These are phyloP conservation scores for Paecilomyces formosus DNA, from an alignment of 2,329 filamentous ascomycete genomes.

Conservation along the genomic window DNA sequence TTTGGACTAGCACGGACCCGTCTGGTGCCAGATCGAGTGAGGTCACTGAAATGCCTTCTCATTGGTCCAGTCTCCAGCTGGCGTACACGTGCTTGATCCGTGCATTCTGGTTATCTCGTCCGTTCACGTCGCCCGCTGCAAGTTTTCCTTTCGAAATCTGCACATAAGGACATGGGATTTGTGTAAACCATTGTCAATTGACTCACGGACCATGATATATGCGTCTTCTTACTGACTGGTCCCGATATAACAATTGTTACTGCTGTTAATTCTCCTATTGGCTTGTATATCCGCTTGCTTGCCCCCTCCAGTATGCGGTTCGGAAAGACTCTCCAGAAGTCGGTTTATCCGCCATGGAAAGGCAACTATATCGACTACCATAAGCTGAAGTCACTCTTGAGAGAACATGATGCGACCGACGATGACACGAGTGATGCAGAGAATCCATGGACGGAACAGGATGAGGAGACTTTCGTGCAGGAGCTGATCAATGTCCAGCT, in stretches of 20 bases:
- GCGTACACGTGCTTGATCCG: neutral
- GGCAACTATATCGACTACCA: constrained; percentile 92
- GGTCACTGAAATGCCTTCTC: neutral
- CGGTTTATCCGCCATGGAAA: constrained; percentile 81
- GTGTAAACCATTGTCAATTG: neutral
- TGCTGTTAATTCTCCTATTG: neutral
- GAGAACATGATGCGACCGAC: constrained; percentile 58
- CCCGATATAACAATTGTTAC: neutral
- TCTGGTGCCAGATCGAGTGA: neutral
- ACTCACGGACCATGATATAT: neutral
- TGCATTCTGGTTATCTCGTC: neutral
- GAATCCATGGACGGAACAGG: constrained; percentile 76
- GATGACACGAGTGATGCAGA: constrained; percentile 45
- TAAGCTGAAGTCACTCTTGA: constrained; percentile 82
- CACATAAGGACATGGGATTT: neutral
- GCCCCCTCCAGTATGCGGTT: constrained; percentile 65
- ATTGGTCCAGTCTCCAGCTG: neutral
- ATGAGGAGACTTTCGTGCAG: constrained; percentile 89
- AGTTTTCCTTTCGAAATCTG: neutral
- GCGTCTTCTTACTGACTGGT: neutral
- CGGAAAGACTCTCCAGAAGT: constrained; percentile 75
- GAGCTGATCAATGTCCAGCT: constrained; percentile 91
- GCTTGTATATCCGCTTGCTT: constrained; percentile 1
- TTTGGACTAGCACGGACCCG: neutral
- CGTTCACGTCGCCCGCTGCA: neutral